Evolutionary conservation across 257 asterid genomes (phyloP), one percentile per base, ranked within the genome.

Genomic region (Nicotiana benthamiana): DNA sequence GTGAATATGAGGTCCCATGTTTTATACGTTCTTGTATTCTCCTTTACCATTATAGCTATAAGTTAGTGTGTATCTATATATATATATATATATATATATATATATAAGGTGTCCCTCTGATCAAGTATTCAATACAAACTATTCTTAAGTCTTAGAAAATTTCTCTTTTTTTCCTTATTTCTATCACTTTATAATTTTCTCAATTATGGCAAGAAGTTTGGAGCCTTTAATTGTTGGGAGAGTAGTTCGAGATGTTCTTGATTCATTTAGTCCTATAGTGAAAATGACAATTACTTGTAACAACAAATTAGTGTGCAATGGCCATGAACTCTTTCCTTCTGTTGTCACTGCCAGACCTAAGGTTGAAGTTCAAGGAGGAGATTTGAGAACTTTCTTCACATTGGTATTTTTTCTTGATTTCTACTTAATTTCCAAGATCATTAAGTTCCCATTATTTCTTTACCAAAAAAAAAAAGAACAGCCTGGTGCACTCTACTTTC

Each of bases 231-330:
- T 87, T 17, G 85, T 94, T 18, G 96, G 97, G 15, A 87, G 95
- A 87, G 98, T 94, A 85, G 80, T 93, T 15, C 97, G 98, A 9
- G 98, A 94, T 83, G 97, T 93, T 24, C 85, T 94, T 0, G 93
- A 94, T 34, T 52, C 78, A 34, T 94, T 93, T 90, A 85, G 53
- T 53, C 87, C 94, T 15, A 83, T 84, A 1, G 63, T 86, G 1
- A 86, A 85, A 40, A 89, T 91, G 89, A 54, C 78, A 1, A 90
- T 91, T 0, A 79, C 83, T 20, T 94, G 87, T 77, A 89, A 83
- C 26, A 74, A 76, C 64, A 91, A 85, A 81, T 92, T 87, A 79
- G 94, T 94, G 0, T 84, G 83, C 86, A 94, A 94, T 65, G 97
- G 98, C 4, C 88, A 86, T 53, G 97, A 94, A 86, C 85, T 93